Conservation (phyloP, 208 protist species). For the Wallacemonas sp. region DNA sequence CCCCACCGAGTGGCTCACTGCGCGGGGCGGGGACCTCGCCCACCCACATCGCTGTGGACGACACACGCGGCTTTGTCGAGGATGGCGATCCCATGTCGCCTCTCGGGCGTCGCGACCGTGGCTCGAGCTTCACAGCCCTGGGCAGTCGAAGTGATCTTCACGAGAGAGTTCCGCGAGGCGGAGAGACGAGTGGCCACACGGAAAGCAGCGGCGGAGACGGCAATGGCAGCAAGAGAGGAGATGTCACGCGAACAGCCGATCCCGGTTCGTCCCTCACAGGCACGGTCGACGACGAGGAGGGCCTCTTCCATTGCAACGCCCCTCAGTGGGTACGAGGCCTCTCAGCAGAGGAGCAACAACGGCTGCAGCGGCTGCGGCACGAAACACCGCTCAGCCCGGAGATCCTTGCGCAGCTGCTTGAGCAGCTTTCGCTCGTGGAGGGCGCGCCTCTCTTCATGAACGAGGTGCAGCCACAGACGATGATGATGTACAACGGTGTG, state of each 20-base stretch:
- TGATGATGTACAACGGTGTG: constrained; percentile 86
- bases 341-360: constrained; percentile 37
- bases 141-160: not conserved
- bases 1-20: too few species aligned
- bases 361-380: constrained; percentile 49
- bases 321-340: constrained; percentile 18
- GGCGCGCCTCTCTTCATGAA: constrained; percentile 66
- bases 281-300: not conserved
- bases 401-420: constrained; percentile 53
- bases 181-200: not conserved
- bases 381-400: constrained; percentile 60
- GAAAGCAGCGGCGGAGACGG: not conserved
- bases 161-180: not conserved
- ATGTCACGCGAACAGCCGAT: not conserved
- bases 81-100: constrained; percentile 10
- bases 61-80: constrained; percentile 2
- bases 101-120: not conserved
- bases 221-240: not conserved
- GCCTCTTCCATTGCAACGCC: constrained; percentile 3
- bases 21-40: too few species aligned
- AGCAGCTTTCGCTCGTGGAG: constrained; percentile 64
- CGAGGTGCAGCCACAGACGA: constrained; percentile 57
- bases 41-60: not conserved
- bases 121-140: not conserved
- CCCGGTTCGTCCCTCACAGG: not conserved